These are phyloP conservation scores for Lizonia empirigonia DNA, from an alignment of 2,329 filamentous ascomycete species.

Conservation along the genomic window DNA sequence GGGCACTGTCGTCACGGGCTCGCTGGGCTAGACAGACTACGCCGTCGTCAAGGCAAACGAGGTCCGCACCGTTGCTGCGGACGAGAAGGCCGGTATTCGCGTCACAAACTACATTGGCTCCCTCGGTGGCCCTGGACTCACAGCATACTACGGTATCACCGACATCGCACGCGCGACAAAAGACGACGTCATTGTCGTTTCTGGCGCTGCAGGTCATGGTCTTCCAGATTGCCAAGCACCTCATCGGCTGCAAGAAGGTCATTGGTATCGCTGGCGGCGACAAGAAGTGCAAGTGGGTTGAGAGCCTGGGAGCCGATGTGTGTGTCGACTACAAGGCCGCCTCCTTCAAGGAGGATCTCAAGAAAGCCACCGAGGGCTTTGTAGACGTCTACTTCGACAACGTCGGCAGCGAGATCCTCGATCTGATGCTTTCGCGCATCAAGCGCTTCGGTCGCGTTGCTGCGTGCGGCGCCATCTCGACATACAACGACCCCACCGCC, in stretches of 20 bases:
- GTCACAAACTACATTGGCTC: constrained; percentile 55
- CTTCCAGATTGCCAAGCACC: constrained; percentile 60
- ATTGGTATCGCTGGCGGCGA: constrained; percentile 60
- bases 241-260: constrained; percentile 55
- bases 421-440: constrained; percentile 53
- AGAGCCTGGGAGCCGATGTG: constrained; percentile 58
- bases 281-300: constrained; percentile 60
- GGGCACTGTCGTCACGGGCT: constrained; percentile 63
- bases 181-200: constrained; percentile 76
- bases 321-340: constrained; percentile 62
- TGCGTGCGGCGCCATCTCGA: constrained; percentile 52
- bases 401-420: constrained; percentile 56
- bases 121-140: constrained; percentile 62
- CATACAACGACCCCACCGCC: constrained; percentile 48
- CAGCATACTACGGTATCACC: constrained; percentile 75
- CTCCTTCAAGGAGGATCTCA: constrained; percentile 55
- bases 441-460: constrained; percentile 50
- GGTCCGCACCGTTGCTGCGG: constrained; percentile 36
- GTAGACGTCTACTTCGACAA: constrained; percentile 61
- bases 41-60: constrained; percentile 55
- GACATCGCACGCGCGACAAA: constrained; percentile 68
- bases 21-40: constrained; percentile 69
- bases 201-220: constrained; percentile 76
- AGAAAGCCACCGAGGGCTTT: constrained; percentile 55
- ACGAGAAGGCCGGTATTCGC: constrained; percentile 44